Conservation (phyloP, 352 stramenopile genomes). For the Globisporangium abappressorium region DNA sequence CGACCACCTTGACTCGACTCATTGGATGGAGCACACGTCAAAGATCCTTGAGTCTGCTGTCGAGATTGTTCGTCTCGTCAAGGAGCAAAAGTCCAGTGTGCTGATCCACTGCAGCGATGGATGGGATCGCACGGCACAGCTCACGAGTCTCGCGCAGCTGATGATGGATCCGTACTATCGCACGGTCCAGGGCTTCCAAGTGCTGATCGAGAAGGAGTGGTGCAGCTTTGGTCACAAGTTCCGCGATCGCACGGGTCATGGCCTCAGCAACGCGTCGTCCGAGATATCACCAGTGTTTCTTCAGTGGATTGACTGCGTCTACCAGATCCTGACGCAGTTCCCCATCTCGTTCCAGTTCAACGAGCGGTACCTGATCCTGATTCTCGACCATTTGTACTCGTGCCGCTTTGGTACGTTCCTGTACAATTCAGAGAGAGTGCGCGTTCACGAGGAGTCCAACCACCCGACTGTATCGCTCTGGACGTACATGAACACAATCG, state of each 20-base stretch:
- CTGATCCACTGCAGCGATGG: conserved; percentile 98
- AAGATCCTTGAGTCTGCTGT: conserved; percentile 77
- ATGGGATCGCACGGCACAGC: conserved; percentile 95
- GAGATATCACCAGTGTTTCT: conserved; percentile 97
- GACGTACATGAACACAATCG: conserved; percentile 69
- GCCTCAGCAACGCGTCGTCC: conserved; percentile 63
- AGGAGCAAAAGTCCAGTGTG: conserved; percentile 88
- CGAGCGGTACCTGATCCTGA: conserved; percentile 74
- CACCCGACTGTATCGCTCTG: conserved; percentile 70
- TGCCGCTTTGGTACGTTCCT: conserved; percentile 93
- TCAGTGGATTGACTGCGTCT: conserved; percentile 89
- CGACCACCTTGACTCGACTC: conserved; percentile 66
- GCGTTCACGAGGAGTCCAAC: conserved; percentile 44
- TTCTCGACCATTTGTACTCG: conserved; percentile 81
- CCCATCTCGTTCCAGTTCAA: conserved; percentile 86
- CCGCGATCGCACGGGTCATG: conserved; percentile 63
- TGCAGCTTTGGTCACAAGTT: conserved; percentile 90
- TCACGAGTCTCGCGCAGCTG: conserved; percentile 78
- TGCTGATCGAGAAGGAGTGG: conserved; percentile 90
- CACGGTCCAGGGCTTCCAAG: conserved; percentile 80
- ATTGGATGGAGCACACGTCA: conserved; percentile 78
- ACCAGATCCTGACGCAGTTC: conserved; percentile 74
- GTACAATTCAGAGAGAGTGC: conserved; percentile 91
- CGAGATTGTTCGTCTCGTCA: conserved; percentile 81
- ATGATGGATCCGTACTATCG: conserved; percentile 91